Conservation (phyloP, 176 grass and related monocot species). For the Lolium multiflorum region DNA sequence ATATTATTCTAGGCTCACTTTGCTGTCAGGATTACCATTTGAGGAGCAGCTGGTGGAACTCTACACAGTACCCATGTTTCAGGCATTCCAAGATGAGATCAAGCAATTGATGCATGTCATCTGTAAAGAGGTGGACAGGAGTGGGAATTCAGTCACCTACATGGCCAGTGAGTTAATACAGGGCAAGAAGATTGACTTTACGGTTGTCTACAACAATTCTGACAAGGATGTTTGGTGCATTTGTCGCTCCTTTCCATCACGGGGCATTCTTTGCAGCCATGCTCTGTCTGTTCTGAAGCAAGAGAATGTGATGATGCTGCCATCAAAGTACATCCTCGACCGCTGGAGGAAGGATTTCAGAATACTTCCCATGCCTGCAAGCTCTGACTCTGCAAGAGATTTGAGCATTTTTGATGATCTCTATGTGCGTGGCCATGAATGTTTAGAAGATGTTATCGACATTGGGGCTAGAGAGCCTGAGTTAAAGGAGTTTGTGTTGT, state of each 20-base stretch:
- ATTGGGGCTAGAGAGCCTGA: conserved; percentile 84
- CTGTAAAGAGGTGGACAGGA: conserved; percentile 71
- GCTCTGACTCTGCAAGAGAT: conserved; percentile 35
- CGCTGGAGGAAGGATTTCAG: conserved; percentile 96
- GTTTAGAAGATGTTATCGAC: conserved; percentile 76
- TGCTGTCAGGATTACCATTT: conserved; percentile 78
- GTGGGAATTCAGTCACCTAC: conserved; percentile 69
- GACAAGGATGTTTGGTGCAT: conserved; percentile 94
- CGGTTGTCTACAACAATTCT: conserved; percentile 78
- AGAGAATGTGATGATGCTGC: conserved; percentile 78
- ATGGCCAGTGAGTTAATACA: conserved; percentile 74
- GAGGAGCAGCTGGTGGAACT: conserved; percentile 86
- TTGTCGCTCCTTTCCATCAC: conserved; percentile 87
- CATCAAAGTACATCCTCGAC: conserved; percentile 79
- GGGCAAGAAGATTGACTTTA: conserved; percentile 83
- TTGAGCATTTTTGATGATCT: conserved; percentile 68
- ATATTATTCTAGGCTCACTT: conserved; percentile 79
- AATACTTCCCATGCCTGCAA: conserved; percentile 54
- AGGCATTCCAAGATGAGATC: conserved; percentile 89
- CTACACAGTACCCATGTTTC: conserved; percentile 86
- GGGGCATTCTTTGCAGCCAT: conserved; percentile 93
- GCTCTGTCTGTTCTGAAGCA: conserved; percentile 83
- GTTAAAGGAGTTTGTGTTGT: conserved; percentile 81
- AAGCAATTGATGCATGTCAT: conserved; percentile 92
- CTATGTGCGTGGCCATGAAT: conserved; percentile 62